Conservation (phyloP, 2,329 filamentous ascomycete species). For the Fusarium goolgardi region DNA sequence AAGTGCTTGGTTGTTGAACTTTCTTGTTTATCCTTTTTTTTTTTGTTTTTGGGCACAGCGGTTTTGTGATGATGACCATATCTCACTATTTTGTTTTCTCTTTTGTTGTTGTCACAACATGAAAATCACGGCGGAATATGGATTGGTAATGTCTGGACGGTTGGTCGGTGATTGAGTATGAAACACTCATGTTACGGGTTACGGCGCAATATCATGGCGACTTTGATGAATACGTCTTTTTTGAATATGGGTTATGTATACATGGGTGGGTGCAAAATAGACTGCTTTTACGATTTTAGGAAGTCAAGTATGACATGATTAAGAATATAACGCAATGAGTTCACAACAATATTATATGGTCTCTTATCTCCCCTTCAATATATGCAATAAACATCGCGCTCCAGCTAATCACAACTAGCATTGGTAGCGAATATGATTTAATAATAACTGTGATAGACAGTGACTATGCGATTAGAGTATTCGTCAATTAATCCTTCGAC, state of each 20-base stretch:
- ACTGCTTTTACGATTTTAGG: constrained; percentile 17
- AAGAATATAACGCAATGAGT: constrained; percentile 16
- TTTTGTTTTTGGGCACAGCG: constrained; percentile 21
- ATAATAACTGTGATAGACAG: neutral
- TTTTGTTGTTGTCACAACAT: constrained; percentile 16
- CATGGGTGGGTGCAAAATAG: constrained; percentile 26
- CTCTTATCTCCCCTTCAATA: neutral
- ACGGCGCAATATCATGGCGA: constrained; percentile 36
- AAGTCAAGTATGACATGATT: constrained; percentile 25
- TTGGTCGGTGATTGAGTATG: constrained; percentile 13
- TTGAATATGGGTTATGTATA: constrained; percentile 1
- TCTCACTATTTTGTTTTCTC: neutral
- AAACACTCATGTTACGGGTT: constrained; percentile 26
- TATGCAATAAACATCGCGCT: neutral
- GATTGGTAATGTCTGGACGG: constrained; percentile 25
- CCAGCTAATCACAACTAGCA: neutral
- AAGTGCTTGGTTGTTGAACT: constrained; percentile 9
- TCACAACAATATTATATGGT: neutral
- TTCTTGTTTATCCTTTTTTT: constrained; percentile 23
- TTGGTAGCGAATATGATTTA: neutral
- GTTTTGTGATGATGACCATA: constrained; percentile 6
- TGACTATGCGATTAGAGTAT: neutral
- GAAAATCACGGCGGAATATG: constrained; percentile 27
- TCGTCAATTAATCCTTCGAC: neutral
- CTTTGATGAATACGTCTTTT: neutral